These are phyloP conservation scores for Tilletia setariae DNA, from an alignment of 1,284 basidiomycete genomes.

Conservation along the genomic window DNA sequence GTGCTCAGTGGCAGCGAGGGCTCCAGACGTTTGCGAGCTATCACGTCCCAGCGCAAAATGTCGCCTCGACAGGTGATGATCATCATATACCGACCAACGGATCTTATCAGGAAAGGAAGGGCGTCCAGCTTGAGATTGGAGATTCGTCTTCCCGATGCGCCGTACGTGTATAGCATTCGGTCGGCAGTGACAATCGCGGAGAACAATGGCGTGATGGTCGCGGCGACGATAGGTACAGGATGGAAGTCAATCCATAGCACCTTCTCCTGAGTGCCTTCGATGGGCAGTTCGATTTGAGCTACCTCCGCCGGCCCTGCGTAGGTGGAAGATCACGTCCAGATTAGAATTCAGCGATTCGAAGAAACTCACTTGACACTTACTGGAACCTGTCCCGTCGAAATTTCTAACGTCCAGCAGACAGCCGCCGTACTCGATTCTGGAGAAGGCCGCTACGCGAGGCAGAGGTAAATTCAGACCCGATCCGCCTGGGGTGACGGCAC, in stretches of 20 bases:
- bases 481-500: neutral
- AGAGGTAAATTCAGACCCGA: slow-evolving; percentile 25
- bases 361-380: slow-evolving; percentile 57
- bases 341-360: slow-evolving; percentile 27
- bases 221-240: slow-evolving; percentile 66
- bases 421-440: slow-evolving; percentile 55
- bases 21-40: slow-evolving; percentile 30
- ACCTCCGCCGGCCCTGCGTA: neutral
- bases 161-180: slow-evolving; percentile 40
- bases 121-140: slow-evolving; percentile 37
- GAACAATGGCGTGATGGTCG: slow-evolving; percentile 67
- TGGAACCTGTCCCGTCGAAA: slow-evolving; percentile 59
- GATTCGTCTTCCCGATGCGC: slow-evolving; percentile 35
- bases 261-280: slow-evolving; percentile 58
- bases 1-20: slow-evolving; percentile 30
- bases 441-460: slow-evolving; percentile 33
- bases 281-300: slow-evolving; percentile 40
- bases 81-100: slow-evolving; percentile 34
- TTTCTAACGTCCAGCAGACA: slow-evolving; percentile 77
- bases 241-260: slow-evolving; percentile 84
- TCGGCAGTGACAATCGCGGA: slow-evolving; percentile 61
- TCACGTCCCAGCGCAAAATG: slow-evolving; percentile 45
- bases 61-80: slow-evolving; percentile 35
- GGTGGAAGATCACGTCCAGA: neutral
- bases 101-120: slow-evolving; percentile 35